Evolutionary conservation across 495 filamentous ascomycete species (phyloP).

Genomic region (Bombardia bombarda): DNA sequence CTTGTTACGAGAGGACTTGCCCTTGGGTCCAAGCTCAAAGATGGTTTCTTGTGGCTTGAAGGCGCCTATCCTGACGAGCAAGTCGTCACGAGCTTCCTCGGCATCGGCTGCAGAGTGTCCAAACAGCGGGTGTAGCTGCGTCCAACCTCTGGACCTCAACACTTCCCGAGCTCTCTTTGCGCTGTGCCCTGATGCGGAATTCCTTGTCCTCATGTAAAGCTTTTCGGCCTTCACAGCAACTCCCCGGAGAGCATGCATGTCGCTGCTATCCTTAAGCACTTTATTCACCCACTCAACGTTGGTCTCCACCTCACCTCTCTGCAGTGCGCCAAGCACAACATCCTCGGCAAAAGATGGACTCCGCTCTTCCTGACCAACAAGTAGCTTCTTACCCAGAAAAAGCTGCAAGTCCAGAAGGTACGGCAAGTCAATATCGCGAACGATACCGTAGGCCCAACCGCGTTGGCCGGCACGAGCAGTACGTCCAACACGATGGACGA

Average conservation of each 20-base stretch:
- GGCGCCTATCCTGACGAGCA: slow-evolving; percentile 76
- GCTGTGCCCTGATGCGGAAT: slow-evolving; percentile 78
- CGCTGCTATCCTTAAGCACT: slow-evolving; percentile 62
- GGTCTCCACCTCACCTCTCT: slow-evolving; percentile 60
- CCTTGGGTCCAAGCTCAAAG: slow-evolving; percentile 78
- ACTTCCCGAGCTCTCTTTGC: slow-evolving; percentile 77
- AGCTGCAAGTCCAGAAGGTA: slow-evolving; percentile 94
- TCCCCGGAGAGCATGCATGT: slow-evolving; percentile 58
- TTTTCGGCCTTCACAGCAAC: slow-evolving; percentile 88
- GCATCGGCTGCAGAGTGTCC: slow-evolving; percentile 51
- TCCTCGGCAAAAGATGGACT: slow-evolving; percentile 68
- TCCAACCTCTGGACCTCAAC: slow-evolving; percentile 58
- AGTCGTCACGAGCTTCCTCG: slow-evolving; percentile 67
- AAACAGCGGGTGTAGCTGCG: slow-evolving; percentile 67
- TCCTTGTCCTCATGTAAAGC: slow-evolving; percentile 81
- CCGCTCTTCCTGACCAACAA: slow-evolving; percentile 52
- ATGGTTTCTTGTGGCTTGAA: slow-evolving; percentile 89
- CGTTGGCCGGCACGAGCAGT: slow-evolving; percentile 86
- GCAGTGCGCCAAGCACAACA: slow-evolving; percentile 66
- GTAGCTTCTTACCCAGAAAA: slow-evolving; percentile 74
- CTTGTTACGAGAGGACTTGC: slow-evolving; percentile 52
- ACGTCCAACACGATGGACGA: slow-evolving; percentile 90
- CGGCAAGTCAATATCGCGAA: slow-evolving; percentile 74
- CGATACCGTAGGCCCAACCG: slow-evolving; percentile 92
- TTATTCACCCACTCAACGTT: slow-evolving; percentile 73